A percentile compares a stretch with the other conserved stretches of the same genome.
These are phyloP conservation scores for Malus sieversii DNA, from an alignment of 306 rosid genomes.

Conservation along the genomic window DNA sequence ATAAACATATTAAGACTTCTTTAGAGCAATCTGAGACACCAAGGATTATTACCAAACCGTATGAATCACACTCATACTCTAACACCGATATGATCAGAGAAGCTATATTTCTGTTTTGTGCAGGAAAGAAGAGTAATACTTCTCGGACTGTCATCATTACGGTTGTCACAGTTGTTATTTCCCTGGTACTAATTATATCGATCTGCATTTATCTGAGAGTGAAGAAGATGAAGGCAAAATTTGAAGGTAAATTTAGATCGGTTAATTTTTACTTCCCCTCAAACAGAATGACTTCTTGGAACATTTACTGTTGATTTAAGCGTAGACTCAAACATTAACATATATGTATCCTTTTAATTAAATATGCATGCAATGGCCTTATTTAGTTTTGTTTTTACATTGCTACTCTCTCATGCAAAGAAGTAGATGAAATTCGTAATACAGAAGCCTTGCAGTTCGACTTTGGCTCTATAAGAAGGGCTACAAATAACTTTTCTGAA, in stretches of 20 bases:
- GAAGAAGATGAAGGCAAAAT: not conserved
- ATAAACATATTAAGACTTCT: too few relatives aligned
- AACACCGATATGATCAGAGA: too few relatives aligned
- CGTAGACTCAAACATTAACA: too few relatives aligned
- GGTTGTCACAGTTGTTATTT: too few relatives aligned
- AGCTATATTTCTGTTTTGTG: too few relatives aligned
- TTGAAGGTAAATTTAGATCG: not conserved
- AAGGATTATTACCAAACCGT: too few relatives aligned
- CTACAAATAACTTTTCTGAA: slow-evolving; percentile 7
- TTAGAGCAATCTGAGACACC: too few relatives aligned
- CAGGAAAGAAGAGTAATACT: too few relatives aligned
- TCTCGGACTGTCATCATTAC: too few relatives aligned
- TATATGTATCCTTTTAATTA: too few relatives aligned
- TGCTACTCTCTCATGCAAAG: not conserved
- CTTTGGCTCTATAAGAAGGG: not conserved
- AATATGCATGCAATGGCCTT: not conserved
- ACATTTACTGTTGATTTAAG: too few relatives aligned
- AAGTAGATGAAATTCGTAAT: slow-evolving; percentile 6
- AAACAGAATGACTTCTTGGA: not conserved
- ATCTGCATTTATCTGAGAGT: not conserved
- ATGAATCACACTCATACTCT: too few relatives aligned
- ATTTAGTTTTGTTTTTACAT: not conserved
- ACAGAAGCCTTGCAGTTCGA: slow-evolving; percentile 9
- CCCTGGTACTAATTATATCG: not conserved
- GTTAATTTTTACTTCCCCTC: not conserved